A percentile compares a stretch with the other conserved stretches of the same genome.
Evolutionary conservation across 176 grass and related monocot genomes (phyloP).

Genomic region (Ananas comosus): DNA sequence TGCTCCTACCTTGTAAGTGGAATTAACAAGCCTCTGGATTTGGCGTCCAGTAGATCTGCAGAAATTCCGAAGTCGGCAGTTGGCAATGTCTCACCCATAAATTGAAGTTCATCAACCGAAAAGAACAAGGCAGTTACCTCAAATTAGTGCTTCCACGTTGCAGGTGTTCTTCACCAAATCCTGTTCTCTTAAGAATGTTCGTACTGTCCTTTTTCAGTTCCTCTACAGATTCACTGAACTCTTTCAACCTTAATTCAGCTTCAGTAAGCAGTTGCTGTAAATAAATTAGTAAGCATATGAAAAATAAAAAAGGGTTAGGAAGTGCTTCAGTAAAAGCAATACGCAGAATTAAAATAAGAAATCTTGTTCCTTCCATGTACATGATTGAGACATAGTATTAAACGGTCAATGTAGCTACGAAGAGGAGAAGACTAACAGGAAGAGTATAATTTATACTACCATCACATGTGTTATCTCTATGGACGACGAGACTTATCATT

Average conservation of each 20-base stretch:
- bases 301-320: background rate
- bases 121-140: constrained; percentile 18
- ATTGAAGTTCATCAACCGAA: no score
- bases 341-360: background rate
- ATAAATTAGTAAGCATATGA: constrained; percentile 6
- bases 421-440: background rate
- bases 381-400: background rate
- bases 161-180: constrained; percentile 75
- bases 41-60: constrained; percentile 75
- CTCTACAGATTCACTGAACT: constrained; percentile 46
- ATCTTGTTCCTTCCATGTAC: no score
- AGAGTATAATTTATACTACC: background rate
- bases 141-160: constrained; percentile 65
- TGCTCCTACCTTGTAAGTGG: constrained; percentile 79
- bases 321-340: background rate
- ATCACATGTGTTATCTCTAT: no score
- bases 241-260: constrained; percentile 63
- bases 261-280: constrained; percentile 65
- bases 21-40: constrained; percentile 66
- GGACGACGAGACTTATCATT: no score
- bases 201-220: constrained; percentile 69
- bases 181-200: constrained; percentile 64
- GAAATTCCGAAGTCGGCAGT: background rate
- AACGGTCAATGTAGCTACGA: background rate
- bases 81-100: no score